Percentiles rank a stretch among this genome's conserved stretches.
Conservation (phyloP, 2,329 filamentous ascomycete genomes). For the Lachnellula willkommii region DNA sequence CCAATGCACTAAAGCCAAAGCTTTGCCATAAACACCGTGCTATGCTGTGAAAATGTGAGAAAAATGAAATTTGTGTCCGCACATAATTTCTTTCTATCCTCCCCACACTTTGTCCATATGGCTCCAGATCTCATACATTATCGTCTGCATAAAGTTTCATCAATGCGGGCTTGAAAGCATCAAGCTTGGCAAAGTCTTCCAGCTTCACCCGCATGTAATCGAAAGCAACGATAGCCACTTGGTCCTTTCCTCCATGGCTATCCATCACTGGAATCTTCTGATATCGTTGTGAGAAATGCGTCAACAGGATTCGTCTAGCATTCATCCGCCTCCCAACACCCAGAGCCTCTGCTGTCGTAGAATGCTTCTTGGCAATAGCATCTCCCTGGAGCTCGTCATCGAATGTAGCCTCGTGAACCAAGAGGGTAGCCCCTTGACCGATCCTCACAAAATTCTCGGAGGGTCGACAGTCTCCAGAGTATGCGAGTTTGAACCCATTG, state of each 20-base stretch:
- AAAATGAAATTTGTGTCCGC: background rate
- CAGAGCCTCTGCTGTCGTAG: conserved; percentile 81
- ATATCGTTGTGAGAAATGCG: conserved; percentile 94
- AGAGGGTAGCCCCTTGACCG: conserved; percentile 69
- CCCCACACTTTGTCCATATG: too few species aligned
- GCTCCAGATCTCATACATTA: conserved; percentile 11
- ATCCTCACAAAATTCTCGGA: conserved; percentile 63
- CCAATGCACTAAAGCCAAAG: background rate
- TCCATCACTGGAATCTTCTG: conserved; percentile 40
- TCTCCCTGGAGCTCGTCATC: conserved; percentile 76
- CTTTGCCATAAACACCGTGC: background rate
- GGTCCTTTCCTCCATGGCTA: conserved; percentile 40
- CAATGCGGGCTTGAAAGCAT: conserved; percentile 56
- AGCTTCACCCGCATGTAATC: conserved; percentile 73
- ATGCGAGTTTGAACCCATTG: conserved; percentile 78
- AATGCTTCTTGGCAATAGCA: conserved; percentile 83
- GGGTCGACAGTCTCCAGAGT: conserved; percentile 90
- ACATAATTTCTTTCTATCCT: background rate
- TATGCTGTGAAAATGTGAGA: background rate
- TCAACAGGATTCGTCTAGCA: conserved; percentile 75
- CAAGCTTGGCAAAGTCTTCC: conserved; percentile 63
- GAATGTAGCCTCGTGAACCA: conserved; percentile 95
- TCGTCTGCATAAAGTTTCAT: conserved; percentile 48
- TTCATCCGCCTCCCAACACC: conserved; percentile 71
- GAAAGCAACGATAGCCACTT: conserved; percentile 68